These are phyloP conservation scores for Fusarium pseudograminearum DNA, from an alignment of 2,329 filamentous ascomycete species.

Conservation along the genomic window DNA sequence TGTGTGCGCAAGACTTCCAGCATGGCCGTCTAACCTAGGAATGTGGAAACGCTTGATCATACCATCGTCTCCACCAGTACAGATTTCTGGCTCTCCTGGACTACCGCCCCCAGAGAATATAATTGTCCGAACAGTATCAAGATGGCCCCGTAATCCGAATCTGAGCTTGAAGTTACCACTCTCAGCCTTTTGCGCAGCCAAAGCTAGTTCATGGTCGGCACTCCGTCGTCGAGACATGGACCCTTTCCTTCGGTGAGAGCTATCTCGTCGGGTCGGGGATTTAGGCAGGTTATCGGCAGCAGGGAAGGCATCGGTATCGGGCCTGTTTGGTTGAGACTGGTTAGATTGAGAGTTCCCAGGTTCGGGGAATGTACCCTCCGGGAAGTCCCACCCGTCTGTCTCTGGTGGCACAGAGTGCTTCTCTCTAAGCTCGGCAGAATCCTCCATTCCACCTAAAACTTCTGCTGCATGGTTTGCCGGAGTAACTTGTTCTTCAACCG, in stretches of 20 bases:
- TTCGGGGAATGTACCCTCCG: conserved; percentile 77
- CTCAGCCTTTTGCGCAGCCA: conserved; percentile 71
- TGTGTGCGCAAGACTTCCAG: conserved; percentile 59
- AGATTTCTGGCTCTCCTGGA: conserved; percentile 95
- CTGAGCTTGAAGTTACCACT: conserved; percentile 88
- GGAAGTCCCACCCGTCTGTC: conserved; percentile 91
- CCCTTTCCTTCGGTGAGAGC: conserved; percentile 82
- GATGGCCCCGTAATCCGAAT: conserved; percentile 90
- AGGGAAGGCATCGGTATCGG: conserved; percentile 90
- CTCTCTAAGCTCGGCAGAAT: conserved; percentile 59
- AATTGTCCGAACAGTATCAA: conserved; percentile 92
- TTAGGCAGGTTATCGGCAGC: conserved; percentile 83
- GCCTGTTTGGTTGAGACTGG: conserved; percentile 69
- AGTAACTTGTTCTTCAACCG: conserved; percentile 51
- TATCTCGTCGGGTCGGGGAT: conserved; percentile 77
- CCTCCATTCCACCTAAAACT: conserved; percentile 54
- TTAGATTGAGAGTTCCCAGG: conserved; percentile 60
- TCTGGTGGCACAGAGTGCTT: conserved; percentile 63
- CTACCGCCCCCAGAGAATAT: conserved; percentile 98
- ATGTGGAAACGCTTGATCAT: conserved; percentile 98
- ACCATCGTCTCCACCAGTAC: conserved; percentile 94
- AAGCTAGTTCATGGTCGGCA: conserved; percentile 72
- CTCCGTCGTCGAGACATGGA: conserved; percentile 80
- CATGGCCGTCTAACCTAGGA: conserved; percentile 76
- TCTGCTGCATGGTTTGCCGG: conserved; percentile 57